Percentiles rank a stretch among this genome's conserved stretches.
Evolutionary conservation across 2,329 filamentous ascomycete species (phyloP).

Genomic region (Achaetomium macrosporum): DNA sequence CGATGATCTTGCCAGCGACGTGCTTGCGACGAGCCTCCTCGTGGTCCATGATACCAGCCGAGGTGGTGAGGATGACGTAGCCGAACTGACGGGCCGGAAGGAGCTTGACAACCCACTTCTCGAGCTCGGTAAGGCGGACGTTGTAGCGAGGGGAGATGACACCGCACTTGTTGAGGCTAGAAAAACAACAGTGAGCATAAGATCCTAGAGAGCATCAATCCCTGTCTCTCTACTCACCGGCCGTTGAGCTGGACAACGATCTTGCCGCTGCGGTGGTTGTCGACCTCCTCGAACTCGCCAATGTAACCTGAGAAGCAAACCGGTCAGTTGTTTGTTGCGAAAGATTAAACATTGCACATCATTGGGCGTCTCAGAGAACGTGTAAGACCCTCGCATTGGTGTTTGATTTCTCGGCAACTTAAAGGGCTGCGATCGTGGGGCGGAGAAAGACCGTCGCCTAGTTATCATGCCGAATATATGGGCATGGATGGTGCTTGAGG

Average conservation of each 20-base stretch:
- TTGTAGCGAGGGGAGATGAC: conserved; percentile 99
- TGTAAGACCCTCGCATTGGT: conserved; percentile 85
- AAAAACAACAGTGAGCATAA: conserved; percentile 6
- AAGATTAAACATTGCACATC: conserved; percentile 90
- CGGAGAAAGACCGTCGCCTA: conserved; percentile 83
- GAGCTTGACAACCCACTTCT: conserved; percentile 99
- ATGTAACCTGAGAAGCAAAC: conserved; percentile 70
- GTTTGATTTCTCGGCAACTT: conserved; percentile 96
- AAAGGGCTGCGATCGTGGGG: conserved; percentile 92
- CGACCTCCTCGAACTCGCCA: conserved; percentile 98
- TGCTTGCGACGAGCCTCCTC: conserved; percentile 99
- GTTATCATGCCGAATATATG: conserved; percentile 90
- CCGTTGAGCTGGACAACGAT: conserved; percentile 99
- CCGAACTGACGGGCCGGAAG: conserved; percentile 99
- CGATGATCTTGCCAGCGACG: conserved; percentile 98
- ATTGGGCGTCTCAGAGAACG: conserved; percentile 72
- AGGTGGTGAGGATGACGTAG: conserved; percentile 98
- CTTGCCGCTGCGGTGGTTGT: conserved; percentile 99
- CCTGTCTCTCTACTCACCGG: conserved; percentile 42
- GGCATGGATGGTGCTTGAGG: conserved; percentile 13
- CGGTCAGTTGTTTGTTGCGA: conserved; percentile 74
- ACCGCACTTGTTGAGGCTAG: conserved; percentile 88
- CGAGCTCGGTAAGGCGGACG: conserved; percentile 92
- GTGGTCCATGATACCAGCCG: conserved; percentile 99
- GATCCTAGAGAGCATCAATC: conserved; percentile 7